Percentiles rank a stretch among this genome's conserved stretches.
Conservation (phyloP, 202 grass and related monocot species). For the Panicum hallii region DNA sequence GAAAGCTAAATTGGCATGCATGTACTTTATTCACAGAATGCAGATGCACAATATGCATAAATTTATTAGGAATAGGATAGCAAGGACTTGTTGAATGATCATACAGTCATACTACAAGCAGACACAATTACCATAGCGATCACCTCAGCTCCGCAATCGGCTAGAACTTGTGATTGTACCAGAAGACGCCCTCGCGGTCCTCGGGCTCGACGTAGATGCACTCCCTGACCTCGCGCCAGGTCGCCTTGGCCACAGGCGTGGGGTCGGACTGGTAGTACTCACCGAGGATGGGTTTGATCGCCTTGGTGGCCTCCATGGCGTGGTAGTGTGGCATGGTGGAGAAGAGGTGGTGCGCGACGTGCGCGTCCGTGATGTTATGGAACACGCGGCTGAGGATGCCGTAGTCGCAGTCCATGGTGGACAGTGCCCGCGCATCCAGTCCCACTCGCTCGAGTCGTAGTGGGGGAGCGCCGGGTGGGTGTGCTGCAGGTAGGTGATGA, state of each 20-base stretch:
- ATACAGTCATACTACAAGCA: too few species aligned
- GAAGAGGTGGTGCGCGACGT: constrained; percentile 97
- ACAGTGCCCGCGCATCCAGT: constrained; percentile 94
- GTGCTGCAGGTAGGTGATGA: constrained; percentile 97
- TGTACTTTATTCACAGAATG: too few species aligned
- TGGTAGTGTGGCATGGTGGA: constrained; percentile 98
- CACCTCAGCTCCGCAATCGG: too few species aligned
- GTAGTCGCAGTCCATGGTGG: constrained; percentile 91
- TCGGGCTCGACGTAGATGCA: constrained; percentile 83
- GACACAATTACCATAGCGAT: too few species aligned
- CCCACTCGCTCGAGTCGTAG: constrained; percentile 95
- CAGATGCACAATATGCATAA: too few species aligned
- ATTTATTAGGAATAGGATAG: too few species aligned
- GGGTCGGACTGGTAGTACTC: constrained; percentile 91
- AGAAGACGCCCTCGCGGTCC: constrained; percentile 77
- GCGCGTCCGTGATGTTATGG: constrained; percentile 97
- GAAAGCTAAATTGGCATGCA: too few species aligned
- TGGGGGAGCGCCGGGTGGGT: constrained; percentile 87
- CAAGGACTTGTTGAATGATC: too few species aligned
- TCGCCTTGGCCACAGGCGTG: constrained; percentile 68
- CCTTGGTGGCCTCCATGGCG: constrained; percentile 95
- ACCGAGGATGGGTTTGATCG: constrained; percentile 85
- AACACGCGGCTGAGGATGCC: constrained; percentile 92
- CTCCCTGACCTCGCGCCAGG: constrained; percentile 83
- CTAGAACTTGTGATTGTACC: constrained; percentile 94